These are phyloP conservation scores for Lumnitzera racemosa DNA, from an alignment of 345 rosid species.

Conservation along the genomic window DNA sequence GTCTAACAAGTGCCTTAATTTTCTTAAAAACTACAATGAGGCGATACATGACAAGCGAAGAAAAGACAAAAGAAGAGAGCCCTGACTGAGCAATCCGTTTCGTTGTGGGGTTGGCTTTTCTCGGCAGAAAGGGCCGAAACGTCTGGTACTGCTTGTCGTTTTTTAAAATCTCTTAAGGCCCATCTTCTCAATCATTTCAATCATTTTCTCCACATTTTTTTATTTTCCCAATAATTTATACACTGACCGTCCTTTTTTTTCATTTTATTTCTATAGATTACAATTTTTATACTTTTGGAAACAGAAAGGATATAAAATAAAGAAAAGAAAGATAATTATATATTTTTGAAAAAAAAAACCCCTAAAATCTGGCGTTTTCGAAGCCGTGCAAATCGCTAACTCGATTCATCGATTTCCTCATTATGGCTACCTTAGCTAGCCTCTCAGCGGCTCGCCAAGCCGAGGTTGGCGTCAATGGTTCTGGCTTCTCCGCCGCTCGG, in stretches of 20 bases:
- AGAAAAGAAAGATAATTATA: not conserved
- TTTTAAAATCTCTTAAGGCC: slow-evolving; percentile 2
- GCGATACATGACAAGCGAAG: no score
- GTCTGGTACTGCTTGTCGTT: slow-evolving; percentile 10
- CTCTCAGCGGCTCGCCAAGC: slow-evolving; percentile 92
- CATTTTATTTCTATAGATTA: no score
- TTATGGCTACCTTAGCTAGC: slow-evolving; percentile 80
- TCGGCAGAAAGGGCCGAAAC: slow-evolving; percentile 8
- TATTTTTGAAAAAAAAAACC: not conserved
- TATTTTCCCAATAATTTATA: no score
- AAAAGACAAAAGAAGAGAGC: no score
- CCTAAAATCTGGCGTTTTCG: slow-evolving; percentile 85
- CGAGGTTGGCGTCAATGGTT: slow-evolving; percentile 80
- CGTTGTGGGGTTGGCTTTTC: no score
- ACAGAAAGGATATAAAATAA: not conserved
- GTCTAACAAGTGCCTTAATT: no score
- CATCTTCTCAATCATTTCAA: not conserved
- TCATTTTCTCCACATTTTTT: not conserved
- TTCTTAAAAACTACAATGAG: no score
- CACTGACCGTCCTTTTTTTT: no score
- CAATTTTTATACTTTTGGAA: not conserved
- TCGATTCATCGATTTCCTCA: slow-evolving; percentile 87
- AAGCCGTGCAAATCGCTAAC: slow-evolving; percentile 96
- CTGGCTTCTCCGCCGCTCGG: slow-evolving; percentile 32
- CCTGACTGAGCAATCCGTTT: no score